These are phyloP conservation scores for Termitomyces sp. DNA, from an alignment of 768 basidiomycete species.

Conservation along the genomic window DNA sequence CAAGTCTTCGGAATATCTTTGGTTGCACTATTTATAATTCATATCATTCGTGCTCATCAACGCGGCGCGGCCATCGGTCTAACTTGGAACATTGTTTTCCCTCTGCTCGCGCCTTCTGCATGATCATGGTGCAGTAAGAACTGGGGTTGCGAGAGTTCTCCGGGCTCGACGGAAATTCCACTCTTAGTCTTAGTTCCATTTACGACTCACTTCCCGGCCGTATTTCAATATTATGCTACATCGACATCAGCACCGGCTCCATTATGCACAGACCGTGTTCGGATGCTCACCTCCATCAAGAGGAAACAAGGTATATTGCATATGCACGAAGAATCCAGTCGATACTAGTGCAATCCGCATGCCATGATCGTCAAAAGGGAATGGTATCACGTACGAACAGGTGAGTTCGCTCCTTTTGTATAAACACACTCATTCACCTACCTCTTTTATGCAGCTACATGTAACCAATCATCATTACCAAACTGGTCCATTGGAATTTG, in stretches of 20 bases:
- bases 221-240: background rate
- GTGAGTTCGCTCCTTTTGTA: slow-evolving; percentile 7
- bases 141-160: too few relatives aligned
- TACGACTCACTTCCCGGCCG: background rate
- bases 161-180: too few relatives aligned
- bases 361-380: slow-evolving; percentile 27
- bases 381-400: slow-evolving; percentile 33
- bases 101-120: too few relatives aligned
- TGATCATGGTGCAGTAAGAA: too few relatives aligned
- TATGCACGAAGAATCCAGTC: slow-evolving; percentile 28
- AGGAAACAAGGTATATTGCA: slow-evolving; percentile 21
- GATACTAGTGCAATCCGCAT: slow-evolving; percentile 27
- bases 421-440: background rate
- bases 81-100: too few relatives aligned
- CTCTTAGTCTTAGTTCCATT: too few relatives aligned
- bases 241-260: background rate
- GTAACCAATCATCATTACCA: background rate
- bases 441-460: background rate
- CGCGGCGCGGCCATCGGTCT: too few relatives aligned
- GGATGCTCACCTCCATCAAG: slow-evolving; percentile 23
- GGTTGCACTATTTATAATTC: too few relatives aligned
- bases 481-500: background rate
- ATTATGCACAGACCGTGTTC: slow-evolving; percentile 24
- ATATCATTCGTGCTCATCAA: too few relatives aligned
- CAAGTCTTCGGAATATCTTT: too few relatives aligned